Conservation (phyloP, 2,329 filamentous ascomycete genomes). For the Pyrenophora graminea region DNA sequence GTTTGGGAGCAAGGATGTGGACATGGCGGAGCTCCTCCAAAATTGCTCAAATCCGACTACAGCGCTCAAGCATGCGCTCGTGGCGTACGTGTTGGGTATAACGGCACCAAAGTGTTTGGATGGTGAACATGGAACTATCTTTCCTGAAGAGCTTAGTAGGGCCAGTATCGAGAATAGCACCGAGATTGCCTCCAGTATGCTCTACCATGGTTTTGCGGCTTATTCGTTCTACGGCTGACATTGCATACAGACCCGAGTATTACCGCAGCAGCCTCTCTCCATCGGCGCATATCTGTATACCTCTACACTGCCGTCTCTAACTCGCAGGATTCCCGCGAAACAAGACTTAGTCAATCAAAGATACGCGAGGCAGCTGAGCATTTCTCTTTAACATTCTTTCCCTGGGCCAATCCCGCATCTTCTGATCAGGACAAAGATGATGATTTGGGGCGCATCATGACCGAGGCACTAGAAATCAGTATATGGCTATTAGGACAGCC, state of each 20-base stretch:
- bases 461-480: conserved; percentile 28
- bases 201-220: neutral
- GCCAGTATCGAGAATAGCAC: neutral
- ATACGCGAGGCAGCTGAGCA: conserved; percentile 42
- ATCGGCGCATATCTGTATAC: conserved; percentile 34
- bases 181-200: conserved; percentile 4
- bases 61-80: conserved; percentile 39
- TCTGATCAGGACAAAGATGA: conserved; percentile 37
- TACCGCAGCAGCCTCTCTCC: conserved; percentile 27
- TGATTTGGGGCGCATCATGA: conserved; percentile 32
- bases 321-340: conserved; percentile 3
- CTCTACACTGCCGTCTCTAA: conserved; percentile 25
- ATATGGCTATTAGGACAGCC: conserved; percentile 39
- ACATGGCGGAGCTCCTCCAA: conserved; percentile 34
- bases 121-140: conserved; percentile 20
- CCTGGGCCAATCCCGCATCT: conserved; percentile 38
- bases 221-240: neutral
- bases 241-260: conserved; percentile 9
- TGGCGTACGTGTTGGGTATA: conserved; percentile 30
- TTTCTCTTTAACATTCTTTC: conserved; percentile 42
- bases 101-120: conserved; percentile 21
- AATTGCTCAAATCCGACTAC: conserved; percentile 30
- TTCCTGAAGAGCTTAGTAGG: conserved; percentile 30
- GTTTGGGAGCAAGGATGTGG: conserved; percentile 28
- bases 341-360: conserved; percentile 17